A percentile compares a stretch with the other conserved stretches of the same genome.
Conservation (phyloP, 2,329 filamentous ascomycete genomes). For the Macroventuria anomochaeta region DNA sequence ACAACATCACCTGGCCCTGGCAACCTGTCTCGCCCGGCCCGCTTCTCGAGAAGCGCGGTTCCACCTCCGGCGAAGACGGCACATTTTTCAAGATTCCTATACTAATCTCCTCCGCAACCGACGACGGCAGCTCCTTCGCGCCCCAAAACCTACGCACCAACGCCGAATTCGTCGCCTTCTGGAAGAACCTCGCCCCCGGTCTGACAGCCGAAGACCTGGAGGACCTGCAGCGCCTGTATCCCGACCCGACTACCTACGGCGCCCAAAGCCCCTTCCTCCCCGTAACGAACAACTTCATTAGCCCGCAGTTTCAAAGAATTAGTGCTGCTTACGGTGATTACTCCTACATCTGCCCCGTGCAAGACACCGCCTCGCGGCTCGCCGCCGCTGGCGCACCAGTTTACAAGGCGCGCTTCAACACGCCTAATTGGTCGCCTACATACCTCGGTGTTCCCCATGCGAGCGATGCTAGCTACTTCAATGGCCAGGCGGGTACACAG, state of each 20-base stretch:
- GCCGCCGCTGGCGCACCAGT: conserved; percentile 33
- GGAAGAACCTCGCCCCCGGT: conserved; percentile 39
- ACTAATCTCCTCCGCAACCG: conserved; percentile 46
- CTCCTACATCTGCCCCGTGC: conserved; percentile 46
- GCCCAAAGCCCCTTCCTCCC: conserved; percentile 19
- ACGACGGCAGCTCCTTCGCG: conserved; percentile 44
- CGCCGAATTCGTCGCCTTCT: conserved; percentile 44
- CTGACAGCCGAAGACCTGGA: conserved; percentile 37
- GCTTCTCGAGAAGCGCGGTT: conserved; percentile 57
- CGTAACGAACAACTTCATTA: conserved; percentile 50
- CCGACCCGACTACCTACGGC: conserved; percentile 20
- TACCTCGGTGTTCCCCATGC: conserved; percentile 45
- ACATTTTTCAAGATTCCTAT: conserved; percentile 45
- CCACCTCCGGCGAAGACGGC: conserved; percentile 42
- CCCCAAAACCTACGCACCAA: conserved; percentile 46
- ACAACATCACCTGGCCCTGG: conserved; percentile 57
- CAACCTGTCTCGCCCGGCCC: conserved; percentile 57
- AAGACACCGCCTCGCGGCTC: conserved; percentile 39
- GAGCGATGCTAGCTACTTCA: conserved; percentile 40
- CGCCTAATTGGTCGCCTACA: conserved; percentile 35
- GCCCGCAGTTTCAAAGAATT: conserved; percentile 54
- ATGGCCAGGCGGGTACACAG: conserved; percentile 34
- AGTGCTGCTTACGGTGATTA: conserved; percentile 51
- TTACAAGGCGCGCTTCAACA: conserved; percentile 48
- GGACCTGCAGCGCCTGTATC: conserved; percentile 43